Evolutionary conservation across 2,329 filamentous ascomycete genomes (phyloP).

Genomic region (Calonectria crousiana): DNA sequence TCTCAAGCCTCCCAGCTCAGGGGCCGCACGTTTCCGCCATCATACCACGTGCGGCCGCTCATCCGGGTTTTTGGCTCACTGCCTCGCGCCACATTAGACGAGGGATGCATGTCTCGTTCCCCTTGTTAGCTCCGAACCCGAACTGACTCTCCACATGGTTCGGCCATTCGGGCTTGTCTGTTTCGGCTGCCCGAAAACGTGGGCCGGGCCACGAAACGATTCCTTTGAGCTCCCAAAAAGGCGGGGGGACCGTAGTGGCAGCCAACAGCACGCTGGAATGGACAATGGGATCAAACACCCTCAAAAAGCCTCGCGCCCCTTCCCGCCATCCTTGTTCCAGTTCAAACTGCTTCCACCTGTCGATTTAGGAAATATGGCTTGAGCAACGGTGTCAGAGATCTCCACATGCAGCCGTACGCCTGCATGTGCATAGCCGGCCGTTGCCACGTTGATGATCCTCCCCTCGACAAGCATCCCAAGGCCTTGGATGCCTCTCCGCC

Average conservation of each 20-base stretch:
- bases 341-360: not conserved
- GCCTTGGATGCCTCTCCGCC: not conserved
- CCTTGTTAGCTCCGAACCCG: not conserved
- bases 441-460: slow-evolving; percentile 1
- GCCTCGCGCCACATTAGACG: not conserved
- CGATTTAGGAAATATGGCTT: not conserved
- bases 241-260: not conserved
- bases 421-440: slow-evolving; percentile 7
- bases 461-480: slow-evolving; percentile 1
- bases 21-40: not conserved
- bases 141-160: not conserved
- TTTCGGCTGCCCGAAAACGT: not conserved
- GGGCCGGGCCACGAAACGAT: not conserved
- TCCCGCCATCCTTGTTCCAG: not conserved
- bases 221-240: not conserved
- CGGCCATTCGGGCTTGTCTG: not conserved
- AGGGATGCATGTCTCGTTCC: not conserved
- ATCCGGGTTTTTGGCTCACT: not conserved
- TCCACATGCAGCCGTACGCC: not conserved
- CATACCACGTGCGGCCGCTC: slow-evolving; percentile 3
- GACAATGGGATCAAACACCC: not conserved
- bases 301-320: not conserved
- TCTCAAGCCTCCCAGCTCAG: not conserved
- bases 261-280: not conserved
- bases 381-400: not conserved